These are phyloP conservation scores for Chrysanthemum makinoi DNA, from an alignment of 129 eudicot species.

Conservation along the genomic window DNA sequence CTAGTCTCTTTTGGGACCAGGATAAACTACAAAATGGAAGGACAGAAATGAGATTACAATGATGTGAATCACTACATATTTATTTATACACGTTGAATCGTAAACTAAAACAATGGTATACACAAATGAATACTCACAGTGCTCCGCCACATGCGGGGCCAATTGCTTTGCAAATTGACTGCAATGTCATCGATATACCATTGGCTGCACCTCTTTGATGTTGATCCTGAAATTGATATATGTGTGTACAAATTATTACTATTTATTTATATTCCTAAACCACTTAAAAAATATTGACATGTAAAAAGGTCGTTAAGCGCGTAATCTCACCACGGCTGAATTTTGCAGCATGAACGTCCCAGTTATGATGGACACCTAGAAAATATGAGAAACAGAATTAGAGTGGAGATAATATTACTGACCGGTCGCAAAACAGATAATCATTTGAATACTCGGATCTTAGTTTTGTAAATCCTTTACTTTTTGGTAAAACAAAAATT, in stretches of 20 bases:
- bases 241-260: background rate
- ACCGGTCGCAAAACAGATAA: background rate
- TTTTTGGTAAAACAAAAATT: no score
- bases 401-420: background rate
- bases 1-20: conserved; percentile 63
- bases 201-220: conserved; percentile 94
- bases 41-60: conserved; percentile 1
- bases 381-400: conserved; percentile 5
- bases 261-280: background rate
- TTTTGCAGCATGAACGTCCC: conserved; percentile 72
- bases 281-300: background rate
- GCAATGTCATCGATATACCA: conserved; percentile 66
- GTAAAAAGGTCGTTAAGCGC: background rate
- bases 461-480: background rate
- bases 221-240: conserved; percentile 53
- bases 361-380: conserved; percentile 57
- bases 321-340: conserved; percentile 67
- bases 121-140: conserved; percentile 45
- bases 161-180: conserved; percentile 65
- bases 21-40: conserved; percentile 49
- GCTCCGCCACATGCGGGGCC: conserved; percentile 83
- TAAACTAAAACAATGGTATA: background rate
- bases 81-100: background rate
- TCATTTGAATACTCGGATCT: background rate
- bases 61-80: background rate